phyloP scores from a whole-genome alignment of 352 stramenopile genomes.

The Phytopythium chamaehyphon region DNA sequence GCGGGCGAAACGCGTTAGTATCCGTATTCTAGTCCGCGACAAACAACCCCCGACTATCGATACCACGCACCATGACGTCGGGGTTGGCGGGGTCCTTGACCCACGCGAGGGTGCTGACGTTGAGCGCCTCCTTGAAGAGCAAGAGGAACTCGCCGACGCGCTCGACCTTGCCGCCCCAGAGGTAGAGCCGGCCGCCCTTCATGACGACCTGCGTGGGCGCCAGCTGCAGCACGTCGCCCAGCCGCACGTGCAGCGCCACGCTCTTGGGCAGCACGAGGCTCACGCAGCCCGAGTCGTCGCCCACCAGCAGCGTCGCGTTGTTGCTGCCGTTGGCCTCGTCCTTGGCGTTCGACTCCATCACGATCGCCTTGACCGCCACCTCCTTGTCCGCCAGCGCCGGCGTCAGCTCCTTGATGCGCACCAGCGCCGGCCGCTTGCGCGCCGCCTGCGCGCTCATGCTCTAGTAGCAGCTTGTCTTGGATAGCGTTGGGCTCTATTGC shows the following conservation, averaged over 20 bases:
- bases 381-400: constrained; percentile 59
- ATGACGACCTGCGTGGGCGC: constrained; percentile 65
- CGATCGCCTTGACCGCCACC: constrained; percentile 69
- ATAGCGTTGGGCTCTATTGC: no score
- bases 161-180: constrained; percentile 80
- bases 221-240: constrained; percentile 74
- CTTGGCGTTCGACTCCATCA: constrained; percentile 82
- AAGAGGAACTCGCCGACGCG: constrained; percentile 81
- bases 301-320: constrained; percentile 80
- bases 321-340: constrained; percentile 67
- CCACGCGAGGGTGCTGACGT: constrained; percentile 82
- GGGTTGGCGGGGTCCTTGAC: constrained; percentile 76
- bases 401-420: constrained; percentile 71
- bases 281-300: constrained; percentile 77
- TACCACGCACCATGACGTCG: constrained; percentile 41
- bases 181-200: constrained; percentile 73
- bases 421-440: constrained; percentile 53
- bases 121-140: constrained; percentile 82
- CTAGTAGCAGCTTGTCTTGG: no score
- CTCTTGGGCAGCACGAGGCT: constrained; percentile 77
- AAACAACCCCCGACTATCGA: constrained; percentile 4
- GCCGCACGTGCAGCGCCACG: constrained; percentile 58
- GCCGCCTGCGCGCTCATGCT: constrained; percentile 2
- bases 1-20: not conserved
- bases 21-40: not conserved